Percentiles rank a stretch among this genome's conserved stretches.
These are phyloP conservation scores for Henckelia pumila DNA, from an alignment of 257 asterid genomes.

Conservation along the genomic window DNA sequence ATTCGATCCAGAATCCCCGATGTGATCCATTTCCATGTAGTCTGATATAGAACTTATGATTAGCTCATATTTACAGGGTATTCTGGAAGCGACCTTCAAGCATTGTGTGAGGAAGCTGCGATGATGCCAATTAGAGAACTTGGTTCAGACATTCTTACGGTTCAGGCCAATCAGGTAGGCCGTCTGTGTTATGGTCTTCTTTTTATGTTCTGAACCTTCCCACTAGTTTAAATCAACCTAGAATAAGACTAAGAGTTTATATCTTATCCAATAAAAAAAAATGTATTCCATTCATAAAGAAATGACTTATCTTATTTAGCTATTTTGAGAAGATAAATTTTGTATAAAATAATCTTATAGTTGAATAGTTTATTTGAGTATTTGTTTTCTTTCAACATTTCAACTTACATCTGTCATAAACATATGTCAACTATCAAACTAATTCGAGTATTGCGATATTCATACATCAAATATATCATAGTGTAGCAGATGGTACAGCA, in stretches of 20 bases:
- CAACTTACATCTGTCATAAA: too few species aligned
- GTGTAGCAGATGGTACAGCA: too few species aligned
- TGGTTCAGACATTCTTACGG: constrained; percentile 73
- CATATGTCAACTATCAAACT: too few species aligned
- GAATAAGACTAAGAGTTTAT: constrained; percentile 5
- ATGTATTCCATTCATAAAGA: neutral
- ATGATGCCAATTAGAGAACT: constrained; percentile 99
- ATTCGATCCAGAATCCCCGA: constrained; percentile 11
- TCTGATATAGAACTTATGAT: constrained; percentile 2
- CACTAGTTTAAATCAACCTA: constrained; percentile 1
- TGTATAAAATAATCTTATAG: too few species aligned
- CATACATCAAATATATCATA: too few species aligned
- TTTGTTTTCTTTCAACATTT: too few species aligned
- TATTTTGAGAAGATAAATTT: neutral
- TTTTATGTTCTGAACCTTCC: too few species aligned
- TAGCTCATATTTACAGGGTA: constrained; percentile 48
- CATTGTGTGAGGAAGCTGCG: constrained; percentile 95
- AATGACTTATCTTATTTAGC: neutral
- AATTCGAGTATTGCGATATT: too few species aligned
- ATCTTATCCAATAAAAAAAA: neutral
- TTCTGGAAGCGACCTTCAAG: constrained; percentile 97
- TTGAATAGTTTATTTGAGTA: too few species aligned
- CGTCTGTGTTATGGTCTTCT: constrained; percentile 8
- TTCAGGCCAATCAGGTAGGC: constrained; percentile 70
- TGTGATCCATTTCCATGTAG: neutral